Evolutionary conservation across 345 rosid species (phyloP).

Genomic region (Syzygium grande): DNA sequence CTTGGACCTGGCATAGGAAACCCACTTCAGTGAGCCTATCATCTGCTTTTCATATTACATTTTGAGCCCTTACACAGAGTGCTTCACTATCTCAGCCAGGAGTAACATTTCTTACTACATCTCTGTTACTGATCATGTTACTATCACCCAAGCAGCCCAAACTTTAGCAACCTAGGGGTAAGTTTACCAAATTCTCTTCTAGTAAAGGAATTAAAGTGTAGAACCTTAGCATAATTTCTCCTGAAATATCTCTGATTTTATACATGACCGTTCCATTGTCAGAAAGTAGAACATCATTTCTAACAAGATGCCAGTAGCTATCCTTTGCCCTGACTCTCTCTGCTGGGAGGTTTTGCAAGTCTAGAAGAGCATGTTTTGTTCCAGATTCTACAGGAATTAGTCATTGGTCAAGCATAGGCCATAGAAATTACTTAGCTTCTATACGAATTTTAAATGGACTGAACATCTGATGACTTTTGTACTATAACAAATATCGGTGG

Average conservation of each 20-base stretch:
- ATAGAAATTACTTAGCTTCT: neutral
- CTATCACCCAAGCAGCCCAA: neutral
- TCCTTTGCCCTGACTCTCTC: neutral
- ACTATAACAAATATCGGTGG: neutral
- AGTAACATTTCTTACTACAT: neutral
- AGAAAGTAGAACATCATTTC: neutral
- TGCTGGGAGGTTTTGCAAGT: neutral
- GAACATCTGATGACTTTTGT: neutral
- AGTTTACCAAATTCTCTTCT: neutral
- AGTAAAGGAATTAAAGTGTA: neutral
- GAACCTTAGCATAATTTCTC: neutral
- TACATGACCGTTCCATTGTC: neutral
- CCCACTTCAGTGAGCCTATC: neutral
- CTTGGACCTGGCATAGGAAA: neutral
- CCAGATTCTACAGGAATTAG: neutral
- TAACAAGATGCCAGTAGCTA: neutral
- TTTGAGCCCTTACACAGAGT: no score
- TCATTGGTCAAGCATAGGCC: neutral
- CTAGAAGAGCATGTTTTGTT: neutral
- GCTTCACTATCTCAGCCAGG: neutral
- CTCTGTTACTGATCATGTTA: neutral
- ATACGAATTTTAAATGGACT: neutral
- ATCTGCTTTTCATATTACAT: neutral
- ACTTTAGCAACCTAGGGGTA: neutral
- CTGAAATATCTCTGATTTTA: neutral